Percentiles rank a stretch among this genome's conserved stretches.
phyloP scores from a whole-genome alignment of 169 alveolate species.

The Cryptosporidium sp. region DNA sequence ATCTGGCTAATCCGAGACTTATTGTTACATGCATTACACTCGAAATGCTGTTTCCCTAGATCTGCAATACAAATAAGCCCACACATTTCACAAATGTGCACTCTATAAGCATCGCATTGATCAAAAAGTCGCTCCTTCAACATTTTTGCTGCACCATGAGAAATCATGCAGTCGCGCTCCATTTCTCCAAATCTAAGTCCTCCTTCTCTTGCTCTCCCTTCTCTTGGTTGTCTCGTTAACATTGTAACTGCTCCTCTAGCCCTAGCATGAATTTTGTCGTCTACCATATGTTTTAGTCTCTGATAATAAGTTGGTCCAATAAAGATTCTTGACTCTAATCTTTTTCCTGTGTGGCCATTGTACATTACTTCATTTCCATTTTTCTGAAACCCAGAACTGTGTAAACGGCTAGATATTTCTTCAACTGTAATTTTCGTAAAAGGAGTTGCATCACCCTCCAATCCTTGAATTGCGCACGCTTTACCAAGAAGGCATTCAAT shows the following conservation, averaged over 20 bases:
- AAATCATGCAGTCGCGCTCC: constrained; percentile 99
- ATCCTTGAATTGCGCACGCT: constrained; percentile 96
- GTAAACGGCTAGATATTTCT: constrained; percentile 96
- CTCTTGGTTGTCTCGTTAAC: constrained; percentile 99
- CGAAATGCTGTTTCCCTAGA: constrained; percentile 89
- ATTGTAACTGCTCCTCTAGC: constrained; percentile 99
- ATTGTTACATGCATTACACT: constrained; percentile 93
- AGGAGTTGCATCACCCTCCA: constrained; percentile 99
- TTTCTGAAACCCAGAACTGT: constrained; percentile 94
- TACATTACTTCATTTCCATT: constrained; percentile 99
- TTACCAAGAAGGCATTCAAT: constrained; percentile 98
- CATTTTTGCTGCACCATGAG: constrained; percentile 99
- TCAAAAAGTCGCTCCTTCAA: constrained; percentile 98
- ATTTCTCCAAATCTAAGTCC: constrained; percentile 99
- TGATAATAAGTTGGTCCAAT: constrained; percentile 99
- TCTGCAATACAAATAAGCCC: constrained; percentile 96
- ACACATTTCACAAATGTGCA: constrained; percentile 97
- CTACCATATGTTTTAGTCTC: constrained; percentile 99
- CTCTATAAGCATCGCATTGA: constrained; percentile 97
- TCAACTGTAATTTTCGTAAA: constrained; percentile 97
- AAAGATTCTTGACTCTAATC: constrained; percentile 93
- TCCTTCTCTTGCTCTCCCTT: constrained; percentile 98
- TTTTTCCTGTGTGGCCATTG: constrained; percentile 96
- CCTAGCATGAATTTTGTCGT: constrained; percentile 99
- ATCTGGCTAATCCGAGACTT: constrained; percentile 93